A percentile compares a stretch with the other conserved stretches of the same genome.
Evolutionary conservation across 805 yeast genomes (phyloP).

Genomic region (Saccharomycopsis babjevae): DNA sequence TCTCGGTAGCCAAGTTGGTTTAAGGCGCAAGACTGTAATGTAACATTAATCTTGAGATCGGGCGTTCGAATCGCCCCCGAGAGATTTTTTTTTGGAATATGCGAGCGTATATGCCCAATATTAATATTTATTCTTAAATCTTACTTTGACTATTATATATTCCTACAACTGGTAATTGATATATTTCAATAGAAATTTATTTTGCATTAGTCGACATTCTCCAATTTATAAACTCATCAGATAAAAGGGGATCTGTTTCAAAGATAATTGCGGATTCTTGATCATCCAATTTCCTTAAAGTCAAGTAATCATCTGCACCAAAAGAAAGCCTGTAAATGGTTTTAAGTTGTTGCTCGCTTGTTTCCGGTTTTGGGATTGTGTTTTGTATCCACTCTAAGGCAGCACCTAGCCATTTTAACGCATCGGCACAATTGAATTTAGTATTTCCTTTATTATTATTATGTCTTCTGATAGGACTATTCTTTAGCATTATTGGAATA

Average conservation of each 20-base stretch:
- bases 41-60: conserved; percentile 63
- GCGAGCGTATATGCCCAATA: too few species aligned
- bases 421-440: conserved; percentile 62
- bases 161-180: neutral
- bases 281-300: conserved; percentile 37
- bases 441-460: conserved; percentile 29
- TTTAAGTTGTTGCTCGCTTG: conserved; percentile 22
- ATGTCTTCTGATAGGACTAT: conserved; percentile 30
- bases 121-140: too few species aligned
- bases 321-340: conserved; percentile 47
- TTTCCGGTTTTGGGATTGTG: conserved; percentile 41
- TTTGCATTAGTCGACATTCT: conserved; percentile 24
- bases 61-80: conserved; percentile 30
- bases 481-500: conserved; percentile 59
- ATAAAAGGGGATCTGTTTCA: conserved; percentile 33
- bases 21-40: conserved; percentile 71
- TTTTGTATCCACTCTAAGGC: conserved; percentile 66
- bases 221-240: conserved; percentile 46
- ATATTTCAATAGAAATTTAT: conserved; percentile 5
- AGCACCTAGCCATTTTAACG: conserved; percentile 81
- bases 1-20: conserved; percentile 56
- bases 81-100: conserved; percentile 3
- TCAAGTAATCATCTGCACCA: conserved; percentile 39
- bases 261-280: conserved; percentile 28
- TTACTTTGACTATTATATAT: too few species aligned